Conservation (phyloP, 176 grass and related monocot genomes). For the Avena insularis region DNA sequence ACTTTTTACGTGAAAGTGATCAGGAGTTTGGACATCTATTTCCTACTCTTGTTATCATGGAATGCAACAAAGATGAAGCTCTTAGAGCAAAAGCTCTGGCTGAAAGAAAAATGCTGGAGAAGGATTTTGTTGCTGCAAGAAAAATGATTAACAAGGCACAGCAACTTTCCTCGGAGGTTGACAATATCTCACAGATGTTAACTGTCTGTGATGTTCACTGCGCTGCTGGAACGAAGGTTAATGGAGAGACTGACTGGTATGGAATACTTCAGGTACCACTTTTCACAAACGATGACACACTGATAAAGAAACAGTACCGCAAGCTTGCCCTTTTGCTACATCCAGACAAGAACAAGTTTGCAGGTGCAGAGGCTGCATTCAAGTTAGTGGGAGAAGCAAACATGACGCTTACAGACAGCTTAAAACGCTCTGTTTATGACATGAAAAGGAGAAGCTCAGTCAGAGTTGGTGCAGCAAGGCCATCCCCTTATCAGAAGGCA, state of each 20-base stretch:
- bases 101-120: conserved; percentile 69
- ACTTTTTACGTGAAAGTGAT: neutral
- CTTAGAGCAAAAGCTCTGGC: conserved; percentile 71
- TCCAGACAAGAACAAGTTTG: conserved; percentile 90
- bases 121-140: conserved; percentile 72
- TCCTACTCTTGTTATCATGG: conserved; percentile 56
- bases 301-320: conserved; percentile 85
- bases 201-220: conserved; percentile 90
- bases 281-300: conserved; percentile 58
- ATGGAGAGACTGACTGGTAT: conserved; percentile 87
- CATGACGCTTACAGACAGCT: conserved; percentile 58
- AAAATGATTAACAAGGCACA: conserved; percentile 79
- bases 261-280: conserved; percentile 74
- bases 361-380: conserved; percentile 87
- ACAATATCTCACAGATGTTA: conserved; percentile 73
- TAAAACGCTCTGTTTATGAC: conserved; percentile 67
- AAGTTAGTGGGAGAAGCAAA: conserved; percentile 92
- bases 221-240: conserved; percentile 62
- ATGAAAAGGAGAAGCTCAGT: conserved; percentile 62
- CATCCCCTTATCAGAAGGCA: conserved; percentile 42
- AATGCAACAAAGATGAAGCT: conserved; percentile 95
- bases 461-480: conserved; percentile 25
- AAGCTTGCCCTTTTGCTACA: conserved; percentile 87
- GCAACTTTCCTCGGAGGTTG: conserved; percentile 64
- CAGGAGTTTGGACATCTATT: conserved; percentile 20